These are phyloP conservation scores for Adansonia madagascariensis DNA, from an alignment of 441 rosid species.

Conservation along the genomic window DNA sequence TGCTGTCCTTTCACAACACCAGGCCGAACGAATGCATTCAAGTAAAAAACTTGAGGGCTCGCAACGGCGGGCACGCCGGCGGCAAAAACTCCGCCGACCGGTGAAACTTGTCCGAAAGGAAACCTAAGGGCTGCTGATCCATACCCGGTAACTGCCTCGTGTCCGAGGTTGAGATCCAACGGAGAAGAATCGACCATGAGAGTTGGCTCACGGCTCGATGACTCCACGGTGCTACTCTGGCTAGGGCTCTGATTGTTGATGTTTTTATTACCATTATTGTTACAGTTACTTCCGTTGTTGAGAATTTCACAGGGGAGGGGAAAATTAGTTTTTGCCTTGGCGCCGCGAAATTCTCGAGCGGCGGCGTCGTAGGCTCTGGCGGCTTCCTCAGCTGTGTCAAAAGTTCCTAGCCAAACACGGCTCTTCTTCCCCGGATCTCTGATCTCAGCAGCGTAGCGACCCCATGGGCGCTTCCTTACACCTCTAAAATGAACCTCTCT, in stretches of 20 bases:
- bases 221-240: slow-evolving; percentile 61
- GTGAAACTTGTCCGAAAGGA: slow-evolving; percentile 27
- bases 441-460: slow-evolving; percentile 85
- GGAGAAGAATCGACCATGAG: slow-evolving; percentile 40
- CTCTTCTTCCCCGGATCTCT: slow-evolving; percentile 72
- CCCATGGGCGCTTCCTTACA: slow-evolving; percentile 85
- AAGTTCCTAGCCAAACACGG: slow-evolving; percentile 85
- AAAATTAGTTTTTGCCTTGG: slow-evolving; percentile 78
- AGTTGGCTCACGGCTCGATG: slow-evolving; percentile 46
- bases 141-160: slow-evolving; percentile 1
- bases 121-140: slow-evolving; percentile 24
- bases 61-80: slow-evolving; percentile 16
- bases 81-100: slow-evolving; percentile 26
- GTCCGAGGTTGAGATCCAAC: slow-evolving; percentile 43
- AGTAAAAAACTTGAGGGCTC: slow-evolving; percentile 32
- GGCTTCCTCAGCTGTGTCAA: slow-evolving; percentile 72
- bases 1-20: slow-evolving; percentile 39
- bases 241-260: slow-evolving; percentile 49
- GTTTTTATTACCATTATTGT: slow-evolving; percentile 11
- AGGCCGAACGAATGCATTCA: slow-evolving; percentile 33
- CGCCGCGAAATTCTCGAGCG: slow-evolving; percentile 68
- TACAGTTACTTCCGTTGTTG: not conserved
- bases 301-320: slow-evolving; percentile 33
- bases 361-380: slow-evolving; percentile 77
- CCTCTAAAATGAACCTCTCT: slow-evolving; percentile 66